Conservation (phyloP, 352 stramenopile species). For the Globisporangium megalacanthum region DNA sequence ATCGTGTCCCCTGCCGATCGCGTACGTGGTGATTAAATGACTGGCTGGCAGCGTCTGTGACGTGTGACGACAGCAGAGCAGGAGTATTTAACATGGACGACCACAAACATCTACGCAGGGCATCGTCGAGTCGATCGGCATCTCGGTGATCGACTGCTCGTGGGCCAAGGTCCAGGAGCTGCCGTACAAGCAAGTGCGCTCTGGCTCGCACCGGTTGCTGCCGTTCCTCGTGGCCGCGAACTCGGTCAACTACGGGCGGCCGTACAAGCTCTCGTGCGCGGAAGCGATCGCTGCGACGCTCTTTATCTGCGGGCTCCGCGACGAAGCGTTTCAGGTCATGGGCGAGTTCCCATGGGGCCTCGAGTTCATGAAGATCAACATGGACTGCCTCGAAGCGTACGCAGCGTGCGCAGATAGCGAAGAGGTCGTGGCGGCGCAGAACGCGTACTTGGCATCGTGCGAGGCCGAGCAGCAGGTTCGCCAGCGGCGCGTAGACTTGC, state of each 20-base stretch:
- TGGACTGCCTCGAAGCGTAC: constrained; percentile 89
- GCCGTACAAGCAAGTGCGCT: constrained; percentile 93
- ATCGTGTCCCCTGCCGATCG: constrained; percentile 89
- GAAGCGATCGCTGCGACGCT: constrained; percentile 97
- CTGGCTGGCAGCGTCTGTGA: not conserved
- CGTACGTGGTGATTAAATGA: constrained; percentile 13
- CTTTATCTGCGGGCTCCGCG: constrained; percentile 94
- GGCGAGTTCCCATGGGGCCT: constrained; percentile 92
- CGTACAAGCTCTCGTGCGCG: constrained; percentile 94
- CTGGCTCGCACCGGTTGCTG: constrained; percentile 93
- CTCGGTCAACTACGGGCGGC: constrained; percentile 98
- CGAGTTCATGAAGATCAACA: constrained; percentile 95
- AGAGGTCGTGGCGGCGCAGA: constrained; percentile 71
- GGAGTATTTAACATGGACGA: not conserved
- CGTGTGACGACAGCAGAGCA: not conserved
- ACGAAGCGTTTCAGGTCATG: constrained; percentile 88
- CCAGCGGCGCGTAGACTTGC: constrained; percentile 45
- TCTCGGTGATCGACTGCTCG: constrained; percentile 97
- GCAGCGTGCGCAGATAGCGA: constrained; percentile 59
- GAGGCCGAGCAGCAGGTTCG: constrained; percentile 55
- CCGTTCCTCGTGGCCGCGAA: constrained; percentile 98
- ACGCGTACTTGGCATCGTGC: constrained; percentile 61
- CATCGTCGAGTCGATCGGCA: constrained; percentile 77
- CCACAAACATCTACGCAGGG: constrained; percentile 14
- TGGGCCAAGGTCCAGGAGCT: constrained; percentile 96